Conservation (phyloP, 768 basidiomycete species). For the Pisolithus marmoratus region DNA sequence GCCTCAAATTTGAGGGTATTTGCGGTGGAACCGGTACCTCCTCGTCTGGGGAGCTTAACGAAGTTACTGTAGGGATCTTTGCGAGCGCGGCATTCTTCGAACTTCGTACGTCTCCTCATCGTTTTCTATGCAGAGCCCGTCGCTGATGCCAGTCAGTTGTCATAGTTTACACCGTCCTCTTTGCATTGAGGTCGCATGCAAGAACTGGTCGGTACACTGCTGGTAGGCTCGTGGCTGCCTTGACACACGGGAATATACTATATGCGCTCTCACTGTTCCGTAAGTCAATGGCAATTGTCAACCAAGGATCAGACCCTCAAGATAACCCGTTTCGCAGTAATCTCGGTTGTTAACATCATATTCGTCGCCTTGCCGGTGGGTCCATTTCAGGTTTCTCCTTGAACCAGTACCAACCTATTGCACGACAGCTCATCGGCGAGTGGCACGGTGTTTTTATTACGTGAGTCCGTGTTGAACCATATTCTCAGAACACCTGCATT, state of each 20-base stretch:
- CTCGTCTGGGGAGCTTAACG: neutral
- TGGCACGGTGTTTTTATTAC: constrained; percentile 5
- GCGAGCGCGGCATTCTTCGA: constrained; percentile 5
- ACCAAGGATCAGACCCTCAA: too few species aligned
- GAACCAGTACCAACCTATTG: neutral
- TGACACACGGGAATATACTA: constrained; percentile 5
- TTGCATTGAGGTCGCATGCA: neutral
- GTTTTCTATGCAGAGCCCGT: neutral
- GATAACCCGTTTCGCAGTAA: neutral
- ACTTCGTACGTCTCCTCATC: constrained; percentile 1
- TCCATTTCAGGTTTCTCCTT: neutral
- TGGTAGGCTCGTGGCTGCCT: neutral
- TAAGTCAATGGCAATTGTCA: neutral
- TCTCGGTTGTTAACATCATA: constrained; percentile 3
- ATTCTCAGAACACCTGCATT: neutral
- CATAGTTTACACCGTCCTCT: neutral
- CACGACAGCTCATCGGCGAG: constrained; percentile 1
- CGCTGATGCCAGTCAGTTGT: neutral
- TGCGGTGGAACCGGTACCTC: neutral
- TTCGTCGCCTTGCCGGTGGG: constrained; percentile 7
- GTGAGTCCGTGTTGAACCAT: neutral
- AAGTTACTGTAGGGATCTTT: constrained; percentile 5
- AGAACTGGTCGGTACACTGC: neutral
- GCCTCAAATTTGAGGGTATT: constrained; percentile 1
- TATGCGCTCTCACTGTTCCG: constrained; percentile 6